Evolutionary conservation across 202 grass and related monocot genomes (phyloP).

Genomic region (Cymbopogon flexuosus): DNA sequence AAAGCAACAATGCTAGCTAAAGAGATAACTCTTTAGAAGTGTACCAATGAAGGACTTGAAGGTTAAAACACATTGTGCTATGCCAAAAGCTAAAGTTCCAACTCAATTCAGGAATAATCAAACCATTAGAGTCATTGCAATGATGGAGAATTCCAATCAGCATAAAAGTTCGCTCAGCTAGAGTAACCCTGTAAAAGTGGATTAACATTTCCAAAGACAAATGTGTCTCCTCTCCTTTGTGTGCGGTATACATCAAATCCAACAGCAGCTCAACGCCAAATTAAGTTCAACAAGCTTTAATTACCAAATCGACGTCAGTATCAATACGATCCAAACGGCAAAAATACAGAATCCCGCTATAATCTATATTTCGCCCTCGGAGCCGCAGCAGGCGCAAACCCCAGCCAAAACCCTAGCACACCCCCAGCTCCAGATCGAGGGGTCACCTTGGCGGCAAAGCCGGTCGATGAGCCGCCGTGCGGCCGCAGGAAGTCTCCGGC

Average conservation of each 20-base stretch:
- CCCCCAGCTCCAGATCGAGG: background rate
- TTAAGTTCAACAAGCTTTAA: background rate
- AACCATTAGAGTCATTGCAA: background rate
- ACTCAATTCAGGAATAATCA: background rate
- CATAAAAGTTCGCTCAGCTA: background rate
- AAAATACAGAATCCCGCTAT: background rate
- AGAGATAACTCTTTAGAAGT: background rate
- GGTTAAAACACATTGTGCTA: background rate
- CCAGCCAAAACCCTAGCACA: background rate
- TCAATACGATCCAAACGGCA: background rate
- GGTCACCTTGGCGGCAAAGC: conserved; percentile 35
- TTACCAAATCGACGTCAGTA: background rate
- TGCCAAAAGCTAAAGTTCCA: background rate
- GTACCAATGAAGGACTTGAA: background rate
- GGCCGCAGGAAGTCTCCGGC: conserved; percentile 31
- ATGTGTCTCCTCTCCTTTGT: background rate
- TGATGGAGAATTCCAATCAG: background rate
- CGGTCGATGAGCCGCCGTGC: conserved; percentile 27
- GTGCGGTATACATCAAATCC: background rate
- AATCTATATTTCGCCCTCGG: background rate
- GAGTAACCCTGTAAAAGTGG: background rate
- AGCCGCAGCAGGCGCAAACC: background rate
- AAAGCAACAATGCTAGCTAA: background rate
- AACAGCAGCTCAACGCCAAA: background rate
- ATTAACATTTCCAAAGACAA: background rate